Conservation (phyloP, 2,329 filamentous ascomycete genomes). For the Fusarium dlaminii region DNA sequence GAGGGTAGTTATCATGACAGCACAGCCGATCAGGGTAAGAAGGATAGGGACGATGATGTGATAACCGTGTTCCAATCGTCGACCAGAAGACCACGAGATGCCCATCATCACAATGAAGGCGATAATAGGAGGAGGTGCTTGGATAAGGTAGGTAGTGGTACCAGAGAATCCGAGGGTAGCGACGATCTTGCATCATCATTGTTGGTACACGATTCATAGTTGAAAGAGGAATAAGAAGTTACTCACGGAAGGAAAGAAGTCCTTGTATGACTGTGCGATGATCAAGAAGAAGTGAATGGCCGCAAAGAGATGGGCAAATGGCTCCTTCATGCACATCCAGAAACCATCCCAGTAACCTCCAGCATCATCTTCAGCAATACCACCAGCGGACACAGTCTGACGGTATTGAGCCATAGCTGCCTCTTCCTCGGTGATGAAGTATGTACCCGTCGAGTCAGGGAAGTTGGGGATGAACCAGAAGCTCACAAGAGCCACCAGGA, state of each 20-base stretch:
- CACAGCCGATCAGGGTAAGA: slow-evolving; percentile 49
- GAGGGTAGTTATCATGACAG: slow-evolving; percentile 54
- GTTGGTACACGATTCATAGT: neutral
- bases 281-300: slow-evolving; percentile 55
- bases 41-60: slow-evolving; percentile 53
- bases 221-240: fast-evolving
- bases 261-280: slow-evolving; percentile 53
- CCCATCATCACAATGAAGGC: slow-evolving; percentile 51
- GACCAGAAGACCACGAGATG: slow-evolving; percentile 52
- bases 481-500: slow-evolving; percentile 44
- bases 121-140: slow-evolving; percentile 54
- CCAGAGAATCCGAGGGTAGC: slow-evolving; percentile 42
- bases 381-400: slow-evolving; percentile 49
- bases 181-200: slow-evolving; percentile 31
- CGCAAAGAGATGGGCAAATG: slow-evolving; percentile 51
- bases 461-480: slow-evolving; percentile 52
- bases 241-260: slow-evolving; percentile 54
- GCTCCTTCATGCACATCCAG: slow-evolving; percentile 45
- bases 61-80: slow-evolving; percentile 50
- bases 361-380: slow-evolving; percentile 48
- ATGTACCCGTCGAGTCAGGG: slow-evolving; percentile 45
- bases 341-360: slow-evolving; percentile 53
- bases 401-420: slow-evolving; percentile 51
- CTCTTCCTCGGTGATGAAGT: slow-evolving; percentile 51
- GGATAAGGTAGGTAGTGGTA: slow-evolving; percentile 51